These are phyloP conservation scores for Saccharomycopsis javanensis DNA, from an alignment of 805 yeast genomes.

Conservation along the genomic window DNA sequence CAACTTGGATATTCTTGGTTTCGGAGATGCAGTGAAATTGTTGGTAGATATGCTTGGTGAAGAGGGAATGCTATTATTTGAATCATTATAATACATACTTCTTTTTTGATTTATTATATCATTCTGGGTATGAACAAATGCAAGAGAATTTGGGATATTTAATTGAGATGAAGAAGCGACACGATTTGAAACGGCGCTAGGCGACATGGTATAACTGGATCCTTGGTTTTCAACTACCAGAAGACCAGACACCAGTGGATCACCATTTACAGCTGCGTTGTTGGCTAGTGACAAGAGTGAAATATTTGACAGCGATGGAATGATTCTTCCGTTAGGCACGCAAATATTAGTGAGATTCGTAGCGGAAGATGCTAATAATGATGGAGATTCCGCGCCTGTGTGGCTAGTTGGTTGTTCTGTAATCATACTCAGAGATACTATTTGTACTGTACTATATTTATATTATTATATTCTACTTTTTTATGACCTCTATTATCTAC, in stretches of 20 bases:
- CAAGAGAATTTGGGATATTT: neutral
- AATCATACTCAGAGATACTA: too few relatives aligned
- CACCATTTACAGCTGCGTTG: neutral
- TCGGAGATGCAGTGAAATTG: neutral
- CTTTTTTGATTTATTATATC: conserved; percentile 10
- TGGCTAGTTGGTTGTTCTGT: neutral
- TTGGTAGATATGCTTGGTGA: neutral
- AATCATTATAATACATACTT: conserved; percentile 8
- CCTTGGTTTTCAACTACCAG: neutral
- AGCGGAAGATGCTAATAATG: conserved; percentile 16
- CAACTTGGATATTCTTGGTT: conserved; percentile 7
- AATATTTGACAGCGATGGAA: conserved; percentile 18
- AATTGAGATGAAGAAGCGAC: neutral
- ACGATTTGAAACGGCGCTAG: neutral
- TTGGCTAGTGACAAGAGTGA: conserved; percentile 13
- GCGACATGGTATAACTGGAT: neutral
- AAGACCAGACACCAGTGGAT: neutral
- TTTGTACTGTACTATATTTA: too few relatives aligned
- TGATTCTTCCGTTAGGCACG: conserved; percentile 12
- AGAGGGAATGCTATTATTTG: neutral
- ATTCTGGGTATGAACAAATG: neutral
- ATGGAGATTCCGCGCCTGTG: conserved; percentile 12
- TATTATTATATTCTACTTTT: too few relatives aligned
- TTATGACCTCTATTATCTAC: too few relatives aligned
- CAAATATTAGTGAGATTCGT: conserved; percentile 9